A percentile compares a stretch with the other conserved stretches of the same genome.
phyloP scores from a whole-genome alignment of 805 yeast species.

The Candida namnaoensis region DNA sequence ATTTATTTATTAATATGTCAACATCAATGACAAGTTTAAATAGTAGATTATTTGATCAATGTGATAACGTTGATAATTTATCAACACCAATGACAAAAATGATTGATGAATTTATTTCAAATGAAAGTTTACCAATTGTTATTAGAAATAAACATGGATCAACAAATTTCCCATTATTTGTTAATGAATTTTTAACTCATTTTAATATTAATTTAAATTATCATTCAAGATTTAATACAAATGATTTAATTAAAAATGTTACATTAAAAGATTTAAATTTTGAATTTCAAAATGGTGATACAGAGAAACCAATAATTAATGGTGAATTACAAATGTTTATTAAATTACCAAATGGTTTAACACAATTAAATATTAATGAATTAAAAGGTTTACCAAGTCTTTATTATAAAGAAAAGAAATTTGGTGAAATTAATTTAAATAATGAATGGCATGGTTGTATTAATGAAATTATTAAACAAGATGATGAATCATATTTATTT shows the following conservation, averaged over 20 bases:
- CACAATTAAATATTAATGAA: conserved; percentile 21
- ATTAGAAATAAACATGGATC: conserved; percentile 15
- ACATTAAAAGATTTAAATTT: conserved; percentile 27
- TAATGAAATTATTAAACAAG: conserved; percentile 22
- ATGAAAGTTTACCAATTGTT: conserved; percentile 9
- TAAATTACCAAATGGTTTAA: conserved; percentile 21
- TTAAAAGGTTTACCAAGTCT: conserved; percentile 34
- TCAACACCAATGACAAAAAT: conserved; percentile 9
- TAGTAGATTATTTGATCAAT: conserved; percentile 1
- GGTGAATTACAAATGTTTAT: conserved; percentile 28
- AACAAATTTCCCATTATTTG: conserved; percentile 7
- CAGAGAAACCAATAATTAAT: conserved; percentile 23
- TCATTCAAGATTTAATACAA: conserved; percentile 3
- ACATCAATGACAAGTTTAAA: conserved; percentile 3
- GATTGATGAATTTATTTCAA: conserved; percentile 7
- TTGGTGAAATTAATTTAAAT: conserved; percentile 32
- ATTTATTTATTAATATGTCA: conserved; percentile 5
- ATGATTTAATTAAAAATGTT: conserved; percentile 23
- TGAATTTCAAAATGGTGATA: conserved; percentile 23
- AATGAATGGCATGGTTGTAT: conserved; percentile 36
- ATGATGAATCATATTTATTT: conserved; percentile 19
- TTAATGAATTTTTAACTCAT: conserved; percentile 11
- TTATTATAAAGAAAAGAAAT: conserved; percentile 27
- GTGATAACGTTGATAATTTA: not conserved
- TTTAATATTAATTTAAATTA: conserved; percentile 10